Evolutionary conservation across 805 yeast genomes (phyloP), one percentile per base, ranked within the genome.

Genomic region (Teunomyces barrocoloradensis): DNA sequence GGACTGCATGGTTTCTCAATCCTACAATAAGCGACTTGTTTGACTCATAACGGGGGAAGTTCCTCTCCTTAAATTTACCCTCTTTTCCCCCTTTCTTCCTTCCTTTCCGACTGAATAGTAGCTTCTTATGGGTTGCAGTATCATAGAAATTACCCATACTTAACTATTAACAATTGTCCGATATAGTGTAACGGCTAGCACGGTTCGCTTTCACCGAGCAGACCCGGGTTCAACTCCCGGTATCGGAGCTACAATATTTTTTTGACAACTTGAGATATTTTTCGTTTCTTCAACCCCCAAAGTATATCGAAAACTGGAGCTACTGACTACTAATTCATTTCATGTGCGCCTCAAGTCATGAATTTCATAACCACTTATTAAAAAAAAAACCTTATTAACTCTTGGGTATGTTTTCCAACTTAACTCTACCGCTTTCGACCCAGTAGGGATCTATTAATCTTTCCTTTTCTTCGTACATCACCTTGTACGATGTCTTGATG

Each of bases 181-280:
- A 46, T 49, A 49, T 49, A 49, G 53, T 49, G 53, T 49, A 49
- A 49, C 53, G 53, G 49, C 52, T 81, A 82, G 81, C 85, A 82
- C 82, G 85, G 85, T 79, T 80, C 85, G 85, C 86, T 82, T 82
- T 82, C 86, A 82, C 87, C 85, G 87, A 80, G 86, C 84, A 82
- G 71, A 76, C 81, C 84, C 85, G 87, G 87, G 87, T 82, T 82
- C 87, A 86, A 82, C 85, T 81, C 87, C 87, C 87, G 85, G 87
- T 76, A 81, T 80, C 86, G 87, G 87, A 82, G 78, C 48, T 49
- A 23, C 12, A 6, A 23, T 23, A 25, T 30, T 39, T 47, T 39
- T 18, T 18, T 18, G 4, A 18, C 2, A 3, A 18, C 20, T 18
- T 18, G 4, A 18, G 20, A 18, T 3, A 27, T 15, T 13, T 21